Base-by-base conservation (phyloP, 2,329 filamentous ascomycete species). In the Colletotrichum cereale region DNA sequence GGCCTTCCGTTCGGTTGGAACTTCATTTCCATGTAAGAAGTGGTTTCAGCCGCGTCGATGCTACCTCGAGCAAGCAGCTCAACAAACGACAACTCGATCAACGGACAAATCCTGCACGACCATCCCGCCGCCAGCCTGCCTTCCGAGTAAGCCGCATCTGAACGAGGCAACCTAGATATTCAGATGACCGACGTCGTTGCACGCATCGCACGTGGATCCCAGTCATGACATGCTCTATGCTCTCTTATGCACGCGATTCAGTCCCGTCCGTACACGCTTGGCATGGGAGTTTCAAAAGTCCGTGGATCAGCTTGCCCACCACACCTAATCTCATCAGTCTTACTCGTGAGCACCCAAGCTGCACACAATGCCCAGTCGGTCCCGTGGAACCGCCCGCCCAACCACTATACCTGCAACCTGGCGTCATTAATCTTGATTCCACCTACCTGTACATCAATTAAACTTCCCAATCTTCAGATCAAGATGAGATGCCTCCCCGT, bases 221-320 rank as follows among this genome's bases (percentile, higher is more conserved):
- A 47, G 26, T 47, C n/a, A 44, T 7, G 34, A 44, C 38, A 38
- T 29, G 40, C 44, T n/a, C n/a, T 47, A 14, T 21, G 12, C 31
- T 24, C 10, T 34, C 62, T 55, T 24, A 67, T 67, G 66, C 66
- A 34, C 58, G n/a, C 58, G 58, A 62, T 50, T 62, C 58, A 62
- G 42, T 26, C 8, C 58, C 58, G 26, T 50, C 24, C 16, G 10
- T 38, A 36, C 16, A 16, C n/a, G 12, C 34, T 50, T 38, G n/a
- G 12, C 31, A 26, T 24, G 34, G 21, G 12, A 14, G n/a, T 38
- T 50, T 38, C 44, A 36, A 21, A 24, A 34, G 44, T 18, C 16
- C 42, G n/a, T 29, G 29, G n/a, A 14, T 50, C 31, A 50, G 58
- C 31, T n/a, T 16, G 16, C 14, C 42, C 26, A n/a, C 38, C 56